Base-by-base conservation (phyloP, 352 stramenopile species). In the Phytophthora colocasiae region DNA sequence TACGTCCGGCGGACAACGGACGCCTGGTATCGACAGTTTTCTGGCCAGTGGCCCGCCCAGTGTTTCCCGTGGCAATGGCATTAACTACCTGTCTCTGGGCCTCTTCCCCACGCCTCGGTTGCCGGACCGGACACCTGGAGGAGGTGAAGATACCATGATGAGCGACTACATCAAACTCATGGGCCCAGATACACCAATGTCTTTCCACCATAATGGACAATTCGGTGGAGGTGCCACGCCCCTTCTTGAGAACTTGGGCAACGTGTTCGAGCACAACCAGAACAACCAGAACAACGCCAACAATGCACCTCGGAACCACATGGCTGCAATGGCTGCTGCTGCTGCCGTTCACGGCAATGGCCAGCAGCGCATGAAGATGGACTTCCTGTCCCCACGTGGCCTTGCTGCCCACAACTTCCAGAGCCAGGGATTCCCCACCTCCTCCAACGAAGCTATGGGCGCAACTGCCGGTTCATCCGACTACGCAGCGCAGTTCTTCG, bases 91-190 rank as follows among this genome's bases (percentile, higher is more conserved):
- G 41, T 87, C 82, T 22, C 69, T 89, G 2, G 78, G 80, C 2
- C 67, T 89, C 0, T 91, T 89, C 65, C 76, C 80, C 0, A 83
- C 78, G 11, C 80, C 78, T 2, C 73, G 80, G 53, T 66, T 78
- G 3, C 52, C 54, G 31, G 56, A 69, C 26, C 69, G 69, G 2
- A 73, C 64, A 2, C 55, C 59, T 5, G 36, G 56, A 15, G 73
- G 72, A 19, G 69, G 71, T 12, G 80, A 89, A 6, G 82, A 89
- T 39, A 60, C 79, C 19, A 87, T 91, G 58, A 88, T 91, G 75
- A 90, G 76, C 66, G 82, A 77, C 71, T 91, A 90, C 75, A 82
- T 80, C 32, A 90, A 90, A 64, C 82, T 90, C 63, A 87, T 90
- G 81, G 79, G 73, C 6, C 71, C 73, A 2, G 69, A 77, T 29